Evolutionary conservation across 148 eudicot species (phyloP), one percentile per base, ranked within the genome.

Genomic region (Arctostaphylos glauca): DNA sequence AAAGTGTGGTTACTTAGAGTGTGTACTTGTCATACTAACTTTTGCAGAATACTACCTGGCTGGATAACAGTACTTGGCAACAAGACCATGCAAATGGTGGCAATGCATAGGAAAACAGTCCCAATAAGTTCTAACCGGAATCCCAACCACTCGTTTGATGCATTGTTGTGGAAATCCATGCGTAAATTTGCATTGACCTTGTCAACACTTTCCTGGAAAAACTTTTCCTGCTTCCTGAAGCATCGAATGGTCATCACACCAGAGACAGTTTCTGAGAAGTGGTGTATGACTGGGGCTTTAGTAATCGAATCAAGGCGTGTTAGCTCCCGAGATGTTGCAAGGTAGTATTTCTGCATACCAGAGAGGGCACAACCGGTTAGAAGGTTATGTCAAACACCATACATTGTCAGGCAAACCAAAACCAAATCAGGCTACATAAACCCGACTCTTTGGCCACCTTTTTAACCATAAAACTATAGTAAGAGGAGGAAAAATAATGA

Each of bases 231-330:
- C 81, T 85, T 85, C 74, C 88, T 74, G 80, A 90, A 90, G 84
- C 88, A 79, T 8, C 92, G 88, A 2, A 90, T 87, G 0, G 90
- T 88, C 88, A 84, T 87, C 21, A 87, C 90, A 50, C 92, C 92
- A 49, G 92, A 81, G 55, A 90, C 18, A 16, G 86, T 88, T 76
- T 90, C 92, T 8, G 90, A 86, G 86, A 90, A 88, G 76, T 88
- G 92, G 82, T 90, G 88, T 47, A 88, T 87, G 59, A 90, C 76
- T 31, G 90, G 90, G 15, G 92, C 89, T 78, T 85, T 87, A 41
- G 92, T 90, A 46, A 88, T 90, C 41, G 79, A 73, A 50, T 86
- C 89, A 58, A 90, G 89, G 5, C 90, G 81, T 15, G 85, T 86
- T 77, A 90, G 55, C 75, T 90, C 92, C 3, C 90, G 89, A 23